Evolutionary conservation across 164 flowering plant genomes (phyloP).

Genomic region (Aristolochia fimbriata): DNA sequence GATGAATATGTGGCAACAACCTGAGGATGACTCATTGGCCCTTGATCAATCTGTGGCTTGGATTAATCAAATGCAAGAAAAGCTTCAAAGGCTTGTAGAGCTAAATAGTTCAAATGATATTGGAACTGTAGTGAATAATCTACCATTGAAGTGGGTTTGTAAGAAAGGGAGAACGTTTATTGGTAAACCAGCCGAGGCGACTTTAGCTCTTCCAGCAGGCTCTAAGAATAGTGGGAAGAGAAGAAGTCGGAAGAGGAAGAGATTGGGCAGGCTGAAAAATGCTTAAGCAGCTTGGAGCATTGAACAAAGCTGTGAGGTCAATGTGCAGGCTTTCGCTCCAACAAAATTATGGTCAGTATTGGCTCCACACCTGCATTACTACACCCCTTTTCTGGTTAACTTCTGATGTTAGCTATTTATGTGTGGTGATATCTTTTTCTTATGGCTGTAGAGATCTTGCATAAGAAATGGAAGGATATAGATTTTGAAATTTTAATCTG

Average conservation of each 20-base stretch:
- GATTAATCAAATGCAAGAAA: constrained; percentile 63
- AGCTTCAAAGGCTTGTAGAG: constrained; percentile 63
- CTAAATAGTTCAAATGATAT: constrained; percentile 44
- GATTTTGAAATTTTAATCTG: no score
- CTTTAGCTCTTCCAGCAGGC: constrained; percentile 25
- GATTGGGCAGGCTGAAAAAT: constrained; percentile 32
- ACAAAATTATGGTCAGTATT: background rate
- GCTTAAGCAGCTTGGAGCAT: background rate
- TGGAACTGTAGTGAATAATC: constrained; percentile 45
- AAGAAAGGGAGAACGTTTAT: constrained; percentile 53
- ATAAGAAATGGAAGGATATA: no score
- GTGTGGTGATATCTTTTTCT: no score
- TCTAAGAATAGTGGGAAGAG: constrained; percentile 14
- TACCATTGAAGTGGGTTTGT: constrained; percentile 68
- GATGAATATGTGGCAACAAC: constrained; percentile 38
- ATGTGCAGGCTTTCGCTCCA: background rate
- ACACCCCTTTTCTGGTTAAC: no score
- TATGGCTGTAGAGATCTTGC: no score
- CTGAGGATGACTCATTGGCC: constrained; percentile 69
- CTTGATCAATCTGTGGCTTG: constrained; percentile 73
- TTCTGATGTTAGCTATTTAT: no score
- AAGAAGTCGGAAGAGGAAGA: constrained; percentile 52
- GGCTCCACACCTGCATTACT: no score
- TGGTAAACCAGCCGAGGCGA: constrained; percentile 36
- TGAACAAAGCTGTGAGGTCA: background rate